Conservation (phyloP, 345 rosid genomes). For the Conringia planisiliqua region DNA sequence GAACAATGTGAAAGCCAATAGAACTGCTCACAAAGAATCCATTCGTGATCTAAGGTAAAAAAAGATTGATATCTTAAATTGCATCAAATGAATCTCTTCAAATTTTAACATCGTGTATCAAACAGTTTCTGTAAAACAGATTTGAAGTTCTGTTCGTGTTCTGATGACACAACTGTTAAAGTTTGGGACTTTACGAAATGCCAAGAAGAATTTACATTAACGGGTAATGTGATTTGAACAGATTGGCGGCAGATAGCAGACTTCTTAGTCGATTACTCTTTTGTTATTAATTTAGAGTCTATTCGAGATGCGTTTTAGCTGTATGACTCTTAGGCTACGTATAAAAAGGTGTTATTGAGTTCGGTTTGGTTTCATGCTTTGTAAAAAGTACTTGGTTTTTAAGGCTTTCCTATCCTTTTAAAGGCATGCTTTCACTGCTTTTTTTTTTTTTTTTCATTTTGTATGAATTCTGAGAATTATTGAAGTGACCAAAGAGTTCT, state of each 20-base stretch:
- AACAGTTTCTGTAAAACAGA: slow-evolving; percentile 97
- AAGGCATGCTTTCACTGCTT: neutral
- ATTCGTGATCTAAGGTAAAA: slow-evolving; percentile 80
- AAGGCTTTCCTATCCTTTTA: neutral
- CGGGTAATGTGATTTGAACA: slow-evolving; percentile 71
- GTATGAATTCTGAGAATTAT: slow-evolving; percentile 2
- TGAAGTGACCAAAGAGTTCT: slow-evolving; percentile 50
- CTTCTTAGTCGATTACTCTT: neutral
- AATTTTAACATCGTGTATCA: slow-evolving; percentile 26
- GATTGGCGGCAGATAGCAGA: neutral
- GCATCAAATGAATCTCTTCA: neutral
- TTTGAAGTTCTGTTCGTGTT: slow-evolving; percentile 96
- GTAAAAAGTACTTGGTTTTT: neutral
- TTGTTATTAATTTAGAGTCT: neutral
- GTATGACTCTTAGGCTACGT: neutral
- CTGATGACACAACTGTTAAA: slow-evolving; percentile 95
- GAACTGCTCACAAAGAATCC: slow-evolving; percentile 95
- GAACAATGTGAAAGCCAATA: slow-evolving; percentile 96
- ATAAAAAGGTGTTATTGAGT: neutral
- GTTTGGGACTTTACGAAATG: slow-evolving; percentile 98
- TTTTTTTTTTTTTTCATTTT: neutral
- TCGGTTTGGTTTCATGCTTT: neutral
- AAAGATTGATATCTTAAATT: neutral
- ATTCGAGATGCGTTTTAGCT: neutral
- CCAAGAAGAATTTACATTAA: slow-evolving; percentile 85